Evolutionary conservation across 2,329 filamentous ascomycete genomes (phyloP), one percentile per base, ranked within the genome.

Genomic region (Didymella sp.): DNA sequence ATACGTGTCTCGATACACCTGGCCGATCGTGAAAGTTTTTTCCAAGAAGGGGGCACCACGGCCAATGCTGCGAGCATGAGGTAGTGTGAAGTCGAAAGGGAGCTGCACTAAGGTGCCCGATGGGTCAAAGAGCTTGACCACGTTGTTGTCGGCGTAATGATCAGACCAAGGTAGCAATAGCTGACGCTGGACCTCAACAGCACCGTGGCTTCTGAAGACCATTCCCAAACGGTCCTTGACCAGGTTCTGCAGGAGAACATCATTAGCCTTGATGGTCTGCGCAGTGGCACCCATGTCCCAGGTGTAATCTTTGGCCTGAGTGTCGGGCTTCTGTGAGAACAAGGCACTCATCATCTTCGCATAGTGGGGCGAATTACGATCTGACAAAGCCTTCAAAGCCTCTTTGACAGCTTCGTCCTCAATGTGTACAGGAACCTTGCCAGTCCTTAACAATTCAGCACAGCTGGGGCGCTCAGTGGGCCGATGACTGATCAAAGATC

Each of bases 21-120:
- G 89, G 6, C 92, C 93, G 73, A 99, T 97, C 0, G 90, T 87
- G 74, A 92, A 96, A 0, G 90, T 91, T 63, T 91, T 90, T 63
- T 91, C 86, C 5, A 91, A 78, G 1, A 86, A 81, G 0, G 86
- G 80, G 12, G 80, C 80, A 42, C 88, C 85, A 60, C 90, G 89
- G 5, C 94, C 92, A 49, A 99, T 85, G 55, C 89, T 87, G 51
- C 94, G 86, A 22, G 95, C 95, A 73, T 96, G 88, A 1, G 94
- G 92, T 61, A 98, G 82, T 2, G 92, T 96, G 21, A 98, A 80
- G 74, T 99, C 95, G 68, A 91, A 97, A 0, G 95, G 95, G n/a
- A 99, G 79, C 72, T 99, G 95, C 7, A 98, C 81, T 1, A 97
- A 82, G n/a, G 89, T 94, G 2, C 94, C 95, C 59, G 88, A 90